These are phyloP conservation scores for Lomentospora prolificans DNA, from an alignment of 2,329 filamentous ascomycete genomes.

Conservation along the genomic window DNA sequence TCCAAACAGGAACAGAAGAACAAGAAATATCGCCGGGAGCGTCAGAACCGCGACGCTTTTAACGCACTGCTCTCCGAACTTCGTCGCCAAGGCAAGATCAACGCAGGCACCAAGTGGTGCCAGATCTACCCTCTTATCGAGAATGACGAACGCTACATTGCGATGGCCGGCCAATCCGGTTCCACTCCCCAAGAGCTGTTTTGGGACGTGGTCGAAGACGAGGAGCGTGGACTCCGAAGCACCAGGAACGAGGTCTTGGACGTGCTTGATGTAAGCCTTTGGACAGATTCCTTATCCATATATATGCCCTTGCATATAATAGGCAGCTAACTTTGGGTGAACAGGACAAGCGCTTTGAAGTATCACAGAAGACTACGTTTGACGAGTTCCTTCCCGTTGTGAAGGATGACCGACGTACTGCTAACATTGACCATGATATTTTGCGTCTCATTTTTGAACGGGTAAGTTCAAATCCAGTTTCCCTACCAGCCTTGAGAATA, in stretches of 20 bases:
- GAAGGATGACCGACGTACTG: conserved; percentile 77
- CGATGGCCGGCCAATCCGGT: conserved; percentile 73
- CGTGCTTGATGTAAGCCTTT: conserved; percentile 65
- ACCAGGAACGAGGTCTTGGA: conserved; percentile 78
- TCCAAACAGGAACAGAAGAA: conserved; percentile 80
- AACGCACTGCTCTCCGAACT: conserved; percentile 65
- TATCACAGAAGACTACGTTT: conserved; percentile 75
- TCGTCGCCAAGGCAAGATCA: conserved; percentile 67
- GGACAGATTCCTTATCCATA: neutral
- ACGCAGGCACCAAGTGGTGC: conserved; percentile 84
- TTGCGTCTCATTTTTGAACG: conserved; percentile 77
- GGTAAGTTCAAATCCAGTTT: conserved; percentile 30
- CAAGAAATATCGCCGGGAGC: conserved; percentile 68
- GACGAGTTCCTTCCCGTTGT: conserved; percentile 80
- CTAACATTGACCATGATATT: conserved; percentile 73
- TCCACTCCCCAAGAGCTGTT: conserved; percentile 86
- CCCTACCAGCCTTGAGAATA: conserved; percentile 10
- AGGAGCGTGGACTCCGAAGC: conserved; percentile 75
- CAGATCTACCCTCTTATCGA: conserved; percentile 66
- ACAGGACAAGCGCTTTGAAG: conserved; percentile 84
- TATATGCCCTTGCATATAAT: conserved; percentile 9
- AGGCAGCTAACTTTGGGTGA: conserved; percentile 23
- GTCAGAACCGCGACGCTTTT: conserved; percentile 78
- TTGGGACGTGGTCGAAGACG: conserved; percentile 91
- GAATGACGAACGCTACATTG: conserved; percentile 71